Evolutionary conservation across 2,329 filamentous ascomycete genomes (phyloP), one percentile per base, ranked within the genome.

Genomic region (Phyllosticta capitalensis): DNA sequence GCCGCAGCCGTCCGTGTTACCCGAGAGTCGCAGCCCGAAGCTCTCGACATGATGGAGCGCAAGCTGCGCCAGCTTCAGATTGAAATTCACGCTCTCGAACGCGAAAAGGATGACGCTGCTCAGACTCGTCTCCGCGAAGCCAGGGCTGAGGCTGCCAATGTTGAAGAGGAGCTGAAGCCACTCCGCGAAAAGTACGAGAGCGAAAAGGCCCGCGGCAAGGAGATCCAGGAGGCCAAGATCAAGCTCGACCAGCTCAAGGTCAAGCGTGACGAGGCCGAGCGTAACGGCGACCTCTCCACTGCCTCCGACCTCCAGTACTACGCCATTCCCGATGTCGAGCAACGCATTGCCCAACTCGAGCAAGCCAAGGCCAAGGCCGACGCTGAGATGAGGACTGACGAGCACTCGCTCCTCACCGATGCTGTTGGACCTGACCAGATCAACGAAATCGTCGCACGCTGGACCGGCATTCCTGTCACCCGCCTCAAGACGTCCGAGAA

Each of bases 401-500:
- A 28, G n/a, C 26, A 48, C 20, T 71, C 89, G 22, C 86, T 97
- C 72, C 83, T 97, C 58, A 95, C 92, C 2, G 94, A 99, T 71
- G 83, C 94, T 53, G 94, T 99, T 65, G 94, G 94, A 5, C 91
- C 92, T 10, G 94, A 99, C 64, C 92, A 99, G 74, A 99, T 99
- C 81, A 97, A 99, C 72, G 92, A 97, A 71, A 99, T 99, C 63
- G 94, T 99, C 57, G 88, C 89, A 58, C 87, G 91, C 62, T 96
- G 92, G 90, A 99, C 94, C n/a, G 94, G 94, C 64, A 99, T 99
- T 66, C 94, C 94, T 1, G 90, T 99, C 61, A 97, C 91, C 4
- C 83, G 92, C 63, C 85, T 99, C 49, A 92, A 89, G 78, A 96
- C 94, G 0, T 89, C 91, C 0, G 94, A 99, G 76, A 97, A 96